Evolutionary conservation across 1,284 basidiomycete genomes (phyloP).

Genomic region (Cutaneotrichosporon sp.): DNA sequence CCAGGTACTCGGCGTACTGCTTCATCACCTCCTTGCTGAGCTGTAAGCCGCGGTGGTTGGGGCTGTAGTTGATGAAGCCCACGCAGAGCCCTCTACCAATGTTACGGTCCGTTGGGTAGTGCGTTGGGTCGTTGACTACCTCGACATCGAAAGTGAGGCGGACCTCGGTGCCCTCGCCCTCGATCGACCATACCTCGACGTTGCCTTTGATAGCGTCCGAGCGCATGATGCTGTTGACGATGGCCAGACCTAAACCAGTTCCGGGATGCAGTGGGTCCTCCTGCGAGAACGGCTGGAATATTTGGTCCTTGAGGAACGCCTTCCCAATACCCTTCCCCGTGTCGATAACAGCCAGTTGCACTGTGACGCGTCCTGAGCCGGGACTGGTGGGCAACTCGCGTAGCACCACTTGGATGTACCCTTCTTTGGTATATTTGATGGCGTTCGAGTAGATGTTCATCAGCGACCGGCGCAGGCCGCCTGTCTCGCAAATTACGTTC

Average conservation of each 20-base stretch:
- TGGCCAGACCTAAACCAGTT: constrained; percentile 93
- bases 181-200: constrained; percentile 59
- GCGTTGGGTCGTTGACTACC: constrained; percentile 34
- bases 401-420: constrained; percentile 81
- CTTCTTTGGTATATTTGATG: constrained; percentile 87
- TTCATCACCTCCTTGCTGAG: constrained; percentile 65
- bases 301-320: constrained; percentile 85
- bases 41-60: constrained; percentile 65
- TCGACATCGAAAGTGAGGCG: constrained; percentile 81
- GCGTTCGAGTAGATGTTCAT: constrained; percentile 97
- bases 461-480: constrained; percentile 83
- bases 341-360: constrained; percentile 84
- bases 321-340: constrained; percentile 91
- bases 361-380: constrained; percentile 63
- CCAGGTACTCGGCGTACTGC: constrained; percentile 77
- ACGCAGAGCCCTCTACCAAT: constrained; percentile 59
- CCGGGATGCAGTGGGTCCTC: constrained; percentile 69
- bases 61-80: constrained; percentile 72
- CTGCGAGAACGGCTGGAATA: constrained; percentile 96
- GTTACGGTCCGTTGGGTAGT: background rate
- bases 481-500: constrained; percentile 84
- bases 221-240: constrained; percentile 81
- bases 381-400: constrained; percentile 66
- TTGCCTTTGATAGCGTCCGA: constrained; percentile 84
- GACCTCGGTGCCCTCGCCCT: constrained; percentile 90